These are phyloP conservation scores for Endoconidiophora laricicola DNA, from an alignment of 2,329 filamentous ascomycete species.

Conservation along the genomic window DNA sequence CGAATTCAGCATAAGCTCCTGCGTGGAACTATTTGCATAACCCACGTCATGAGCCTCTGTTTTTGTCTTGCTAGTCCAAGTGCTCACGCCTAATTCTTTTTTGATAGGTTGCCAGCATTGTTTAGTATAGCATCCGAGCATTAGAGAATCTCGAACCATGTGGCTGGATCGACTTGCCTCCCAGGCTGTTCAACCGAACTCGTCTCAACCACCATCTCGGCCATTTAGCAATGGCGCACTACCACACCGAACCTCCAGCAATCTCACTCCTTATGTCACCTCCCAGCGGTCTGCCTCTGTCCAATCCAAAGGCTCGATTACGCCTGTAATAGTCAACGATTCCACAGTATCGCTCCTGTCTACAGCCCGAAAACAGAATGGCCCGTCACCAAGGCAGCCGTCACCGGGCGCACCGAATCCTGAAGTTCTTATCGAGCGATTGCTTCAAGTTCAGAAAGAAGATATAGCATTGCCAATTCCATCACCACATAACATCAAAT, in stretches of 20 bases:
- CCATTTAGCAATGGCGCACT: slow-evolving; percentile 45
- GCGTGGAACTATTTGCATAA: too few species aligned
- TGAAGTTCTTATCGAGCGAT: slow-evolving; percentile 5
- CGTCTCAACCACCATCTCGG: slow-evolving; percentile 31
- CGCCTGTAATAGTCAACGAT: slow-evolving; percentile 63
- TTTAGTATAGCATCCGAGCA: background rate
- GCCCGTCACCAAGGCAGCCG: slow-evolving; percentile 42
- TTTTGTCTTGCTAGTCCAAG: too few species aligned
- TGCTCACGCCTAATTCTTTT: background rate
- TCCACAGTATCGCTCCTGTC: slow-evolving; percentile 60
- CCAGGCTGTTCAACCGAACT: slow-evolving; percentile 34
- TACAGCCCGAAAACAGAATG: slow-evolving; percentile 48
- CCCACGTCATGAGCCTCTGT: too few species aligned
- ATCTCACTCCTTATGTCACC: slow-evolving; percentile 49
- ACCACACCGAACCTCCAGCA: slow-evolving; percentile 45
- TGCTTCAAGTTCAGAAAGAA: slow-evolving; percentile 7
- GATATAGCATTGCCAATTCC: background rate
- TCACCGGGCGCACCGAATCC: slow-evolving; percentile 8
- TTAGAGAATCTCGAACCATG: slow-evolving; percentile 32
- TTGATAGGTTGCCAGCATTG: background rate
- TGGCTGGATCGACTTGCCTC: slow-evolving; percentile 80
- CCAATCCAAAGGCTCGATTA: slow-evolving; percentile 40
- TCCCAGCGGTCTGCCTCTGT: slow-evolving; percentile 43
- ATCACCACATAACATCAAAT: slow-evolving; percentile 38
- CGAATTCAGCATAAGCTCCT: too few species aligned